Conservation (phyloP, 768 basidiomycete genomes). For the Rhodotorula sphaerocarpa region DNA sequence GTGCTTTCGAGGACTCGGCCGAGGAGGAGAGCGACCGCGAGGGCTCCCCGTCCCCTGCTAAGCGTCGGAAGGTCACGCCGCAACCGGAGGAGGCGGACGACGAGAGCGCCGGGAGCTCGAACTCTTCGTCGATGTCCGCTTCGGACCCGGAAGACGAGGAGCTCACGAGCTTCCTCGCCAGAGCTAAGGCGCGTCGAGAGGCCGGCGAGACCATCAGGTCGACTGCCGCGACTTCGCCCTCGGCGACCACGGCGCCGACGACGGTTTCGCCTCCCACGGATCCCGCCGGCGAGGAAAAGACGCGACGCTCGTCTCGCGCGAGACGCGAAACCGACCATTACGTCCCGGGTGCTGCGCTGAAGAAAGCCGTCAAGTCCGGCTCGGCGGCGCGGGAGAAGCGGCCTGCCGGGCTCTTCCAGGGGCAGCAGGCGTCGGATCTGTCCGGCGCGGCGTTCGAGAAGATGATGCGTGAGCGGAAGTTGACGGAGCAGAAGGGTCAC, state of each 20-base stretch:
- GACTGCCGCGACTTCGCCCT: neutral
- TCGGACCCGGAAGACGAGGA: neutral
- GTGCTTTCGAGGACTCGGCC: too few species aligned
- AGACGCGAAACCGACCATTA: neutral
- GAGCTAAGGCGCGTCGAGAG: neutral
- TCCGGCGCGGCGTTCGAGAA: neutral
- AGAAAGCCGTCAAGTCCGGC: too few species aligned
- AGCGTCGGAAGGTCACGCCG: neutral
- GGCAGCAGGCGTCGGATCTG: neutral
- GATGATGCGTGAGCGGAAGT: slow-evolving; percentile 3
- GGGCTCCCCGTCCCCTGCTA: too few species aligned
- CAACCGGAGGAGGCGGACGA: too few species aligned
- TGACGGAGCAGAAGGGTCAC: neutral
- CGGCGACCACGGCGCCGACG: slow-evolving; percentile 9
- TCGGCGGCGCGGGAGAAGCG: neutral
- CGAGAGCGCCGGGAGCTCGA: too few species aligned
- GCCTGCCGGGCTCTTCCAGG: neutral
- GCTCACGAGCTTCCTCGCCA: neutral
- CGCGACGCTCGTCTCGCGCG: slow-evolving; percentile 5
- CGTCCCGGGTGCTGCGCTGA: neutral
- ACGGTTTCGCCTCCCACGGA: slow-evolving; percentile 10
- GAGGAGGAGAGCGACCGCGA: too few species aligned
- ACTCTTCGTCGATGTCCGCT: neutral
- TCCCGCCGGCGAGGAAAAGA: neutral
- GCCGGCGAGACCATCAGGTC: neutral